Base-by-base conservation (phyloP, 129 eudicot genomes). In the Flaveria linearis region DNA sequence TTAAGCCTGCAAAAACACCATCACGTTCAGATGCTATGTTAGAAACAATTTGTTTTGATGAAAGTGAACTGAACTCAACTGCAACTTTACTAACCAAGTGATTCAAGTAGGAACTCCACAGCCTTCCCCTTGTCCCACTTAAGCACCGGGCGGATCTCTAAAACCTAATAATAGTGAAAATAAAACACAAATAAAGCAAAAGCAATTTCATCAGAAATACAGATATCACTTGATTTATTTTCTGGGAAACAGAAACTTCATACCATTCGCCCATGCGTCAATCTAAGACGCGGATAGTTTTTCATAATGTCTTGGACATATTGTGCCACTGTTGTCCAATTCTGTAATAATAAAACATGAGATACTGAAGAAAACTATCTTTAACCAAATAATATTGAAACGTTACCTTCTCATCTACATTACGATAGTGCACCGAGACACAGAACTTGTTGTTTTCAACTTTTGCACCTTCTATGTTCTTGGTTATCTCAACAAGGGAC, bases 121-220 rank as follows among this genome's bases (percentile, higher is more conserved):
- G 98, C 98, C 86, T 93, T 93, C 57, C 98, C 98, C 80, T 93
- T 93, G 86, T 93, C 85, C 98, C 98, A 93, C 79, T 91, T 69
- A 43, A 93, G 94, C 74, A 88, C 91, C 23, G 98, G 98, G 12
- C 97, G 91, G 75, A 94, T 86, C 86, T 94, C 98, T 87, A 94
- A 88, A 81, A 94, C 96, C 96, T 60, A 74, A 58, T 6, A 56
- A 7, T 61, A 7, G 2, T 26, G n/a, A 46, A 43, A 74, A 47
- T 13, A 53, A 43, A 60, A 43, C 6, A 82, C 65, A 25, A 53
- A 28, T 4, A 5, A 77, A 74, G 52, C 33, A 42, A 41, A 79
- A n/a, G 10, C 41, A 39, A 53, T 0, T 23, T 71, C 61, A 79
- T 3, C 23, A 39, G 22, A 30, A n/a, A 14, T 36, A 36, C 23